Evolutionary conservation across 306 rosid species (phyloP), one percentile per base, ranked within the genome.

Genomic region (Prunus mira): DNA sequence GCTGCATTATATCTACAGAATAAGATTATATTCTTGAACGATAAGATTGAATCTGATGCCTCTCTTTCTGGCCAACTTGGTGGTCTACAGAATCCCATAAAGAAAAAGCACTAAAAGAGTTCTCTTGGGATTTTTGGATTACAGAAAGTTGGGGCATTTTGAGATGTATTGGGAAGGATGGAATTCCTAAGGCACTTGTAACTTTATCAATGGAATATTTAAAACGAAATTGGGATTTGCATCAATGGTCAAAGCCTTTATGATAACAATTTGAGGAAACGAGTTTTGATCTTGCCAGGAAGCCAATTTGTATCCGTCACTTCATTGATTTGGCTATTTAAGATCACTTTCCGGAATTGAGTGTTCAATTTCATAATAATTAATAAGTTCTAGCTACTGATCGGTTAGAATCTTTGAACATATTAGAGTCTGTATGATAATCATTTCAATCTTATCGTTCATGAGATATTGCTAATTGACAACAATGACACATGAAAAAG

Each of bases 11-110:
- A 49, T 19, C 11, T 56, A 19, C 32, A 60, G 25, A 51, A 32
- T 0, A 19, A 27, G 4, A 1, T 6, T 71, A 2, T 71, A 79
- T 79, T 81, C 80, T 27, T 19, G 11, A 34, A 19, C 47, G 90
- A 84, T 86, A 82, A 65, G 78, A 77, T 49, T 24, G 89, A 75
- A 86, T 84, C 78, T 43, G 12, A 81, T 91, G 4, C 85, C 72
- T 22, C 49, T 28, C 34, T 17, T 74, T 22, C 14, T 51, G 41
- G 62, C 50, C 45, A 0, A 52, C 45, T 51, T 67, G 54, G 56
- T 20, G 68, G 45, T 52, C 54, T 20, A 25, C 3, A 28, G 82
- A 72, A 62, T 41, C n/a, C 17, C 20, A 15, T 34, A 49, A 71
- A 41, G 56, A 51, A 72, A 54, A 9, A 72, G 66, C 67, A 75